A percentile compares a stretch with the other conserved stretches of the same genome.
Conservation (phyloP, 1,139 yeast genomes). For the Hansenula lynferdii region DNA sequence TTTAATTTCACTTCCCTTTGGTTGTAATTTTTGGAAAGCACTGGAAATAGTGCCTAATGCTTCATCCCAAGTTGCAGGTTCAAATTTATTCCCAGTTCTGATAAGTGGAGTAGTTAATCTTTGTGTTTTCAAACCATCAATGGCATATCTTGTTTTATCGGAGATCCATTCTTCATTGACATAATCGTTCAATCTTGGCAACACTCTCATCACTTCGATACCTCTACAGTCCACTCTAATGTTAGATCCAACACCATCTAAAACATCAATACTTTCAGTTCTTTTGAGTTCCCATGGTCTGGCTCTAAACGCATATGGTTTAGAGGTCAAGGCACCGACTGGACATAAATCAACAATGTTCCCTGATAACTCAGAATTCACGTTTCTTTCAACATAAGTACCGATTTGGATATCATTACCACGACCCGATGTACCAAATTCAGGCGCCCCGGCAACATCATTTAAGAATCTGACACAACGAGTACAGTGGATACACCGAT, state of each 20-base stretch:
- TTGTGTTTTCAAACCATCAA: constrained; percentile 84
- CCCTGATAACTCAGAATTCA: constrained; percentile 84
- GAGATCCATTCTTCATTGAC: constrained; percentile 91
- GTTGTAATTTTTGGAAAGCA: constrained; percentile 53
- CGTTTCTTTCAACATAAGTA: constrained; percentile 79
- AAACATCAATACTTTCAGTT: constrained; percentile 83
- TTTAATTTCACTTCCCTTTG: constrained; percentile 68
- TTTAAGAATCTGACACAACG: constrained; percentile 88
- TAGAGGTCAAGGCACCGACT: constrained; percentile 87
- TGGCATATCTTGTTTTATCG: constrained; percentile 82
- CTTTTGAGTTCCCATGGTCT: constrained; percentile 94
- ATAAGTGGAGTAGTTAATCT: constrained; percentile 80
- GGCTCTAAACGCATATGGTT: constrained; percentile 88
- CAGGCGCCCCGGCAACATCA: constrained; percentile 93
- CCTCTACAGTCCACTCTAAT: constrained; percentile 86
- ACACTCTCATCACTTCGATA: constrained; percentile 81
- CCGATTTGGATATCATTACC: constrained; percentile 94
- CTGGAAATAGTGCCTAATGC: constrained; percentile 69
- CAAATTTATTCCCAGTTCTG: constrained; percentile 66
- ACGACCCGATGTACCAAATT: constrained; percentile 84
- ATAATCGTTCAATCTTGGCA: constrained; percentile 84
- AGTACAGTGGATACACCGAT: constrained; percentile 91
- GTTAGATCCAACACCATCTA: constrained; percentile 81
- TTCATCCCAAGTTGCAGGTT: constrained; percentile 84
- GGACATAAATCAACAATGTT: constrained; percentile 89